A percentile compares a stretch with the other conserved stretches of the same genome.
phyloP scores from a whole-genome alignment of 306 rosid genomes.

The Canavalia ensiformis region DNA sequence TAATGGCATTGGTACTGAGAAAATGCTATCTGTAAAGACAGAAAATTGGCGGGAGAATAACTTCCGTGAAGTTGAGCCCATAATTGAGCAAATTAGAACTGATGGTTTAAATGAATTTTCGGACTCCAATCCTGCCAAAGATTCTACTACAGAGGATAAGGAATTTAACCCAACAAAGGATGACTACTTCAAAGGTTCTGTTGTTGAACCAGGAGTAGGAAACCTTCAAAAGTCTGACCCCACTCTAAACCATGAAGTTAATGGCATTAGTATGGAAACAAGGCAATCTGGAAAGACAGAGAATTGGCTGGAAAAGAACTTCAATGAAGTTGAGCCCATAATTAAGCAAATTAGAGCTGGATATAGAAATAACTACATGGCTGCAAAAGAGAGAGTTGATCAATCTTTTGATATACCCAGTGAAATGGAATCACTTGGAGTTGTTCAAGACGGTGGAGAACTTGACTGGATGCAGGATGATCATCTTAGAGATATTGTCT shows the following conservation, averaged over 20 bases:
- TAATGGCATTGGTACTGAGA: slow-evolving; percentile 48
- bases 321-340: slow-evolving; percentile 82
- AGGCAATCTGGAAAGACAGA: slow-evolving; percentile 56
- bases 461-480: slow-evolving; percentile 92
- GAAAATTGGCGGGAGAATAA: slow-evolving; percentile 75
- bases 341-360: slow-evolving; percentile 79
- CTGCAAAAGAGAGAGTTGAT: slow-evolving; percentile 72
- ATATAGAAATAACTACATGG: slow-evolving; percentile 77
- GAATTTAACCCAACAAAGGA: slow-evolving; percentile 49
- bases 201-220: slow-evolving; percentile 43
- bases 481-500: slow-evolving; percentile 84
- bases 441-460: slow-evolving; percentile 69
- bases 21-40: slow-evolving; percentile 46
- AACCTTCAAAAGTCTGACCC: slow-evolving; percentile 51
- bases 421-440: slow-evolving; percentile 54
- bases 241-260: slow-evolving; percentile 55
- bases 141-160: slow-evolving; percentile 54
- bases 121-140: slow-evolving; percentile 53
- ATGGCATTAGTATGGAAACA: slow-evolving; percentile 44
- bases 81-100: slow-evolving; percentile 61
- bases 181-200: slow-evolving; percentile 44
- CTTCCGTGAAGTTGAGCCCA: slow-evolving; percentile 67
- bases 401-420: slow-evolving; percentile 53
- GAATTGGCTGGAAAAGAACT: slow-evolving; percentile 81
- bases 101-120: slow-evolving; percentile 52